Conservation (phyloP, 345 rosid genomes). For the Gossypium australe region DNA sequence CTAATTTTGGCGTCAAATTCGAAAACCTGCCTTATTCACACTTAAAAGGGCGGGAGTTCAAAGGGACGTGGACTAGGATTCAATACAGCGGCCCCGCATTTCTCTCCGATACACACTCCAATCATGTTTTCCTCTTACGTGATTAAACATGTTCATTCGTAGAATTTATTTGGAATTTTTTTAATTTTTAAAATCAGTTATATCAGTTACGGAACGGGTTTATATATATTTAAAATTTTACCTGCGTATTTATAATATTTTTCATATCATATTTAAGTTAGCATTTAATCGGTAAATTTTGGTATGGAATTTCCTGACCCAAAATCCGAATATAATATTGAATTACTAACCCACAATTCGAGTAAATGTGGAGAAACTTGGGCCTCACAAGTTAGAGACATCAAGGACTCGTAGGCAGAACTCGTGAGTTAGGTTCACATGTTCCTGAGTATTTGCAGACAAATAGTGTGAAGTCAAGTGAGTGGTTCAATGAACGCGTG, state of each 20-base stretch:
- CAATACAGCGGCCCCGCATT: conserved; percentile 36
- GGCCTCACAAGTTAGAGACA: too few relatives aligned
- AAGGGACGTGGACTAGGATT: background rate
- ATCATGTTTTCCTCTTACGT: conserved; percentile 34
- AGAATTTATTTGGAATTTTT: background rate
- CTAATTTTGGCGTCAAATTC: conserved; percentile 44
- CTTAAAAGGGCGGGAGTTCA: background rate
- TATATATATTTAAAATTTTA: too few relatives aligned
- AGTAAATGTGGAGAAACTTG: accelerated
- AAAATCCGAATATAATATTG: too few relatives aligned
- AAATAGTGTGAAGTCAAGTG: too few relatives aligned
- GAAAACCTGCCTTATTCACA: conserved; percentile 8
- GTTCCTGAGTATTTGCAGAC: accelerated
- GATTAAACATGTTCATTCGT: conserved; percentile 1
- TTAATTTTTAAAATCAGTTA: background rate
- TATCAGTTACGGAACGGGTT: too few relatives aligned
- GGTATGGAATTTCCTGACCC: too few relatives aligned
- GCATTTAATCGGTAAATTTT: too few relatives aligned
- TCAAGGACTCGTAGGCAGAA: too few relatives aligned
- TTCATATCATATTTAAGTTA: too few relatives aligned
- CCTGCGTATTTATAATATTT: too few relatives aligned
- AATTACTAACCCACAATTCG: accelerated
- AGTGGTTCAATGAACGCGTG: too few relatives aligned
- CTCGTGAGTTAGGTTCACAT: too few relatives aligned
- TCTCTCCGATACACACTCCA: conserved; percentile 37